Evolutionary conservation across 2,329 filamentous ascomycete genomes (phyloP).

Genomic region (Diplocarpon mali): DNA sequence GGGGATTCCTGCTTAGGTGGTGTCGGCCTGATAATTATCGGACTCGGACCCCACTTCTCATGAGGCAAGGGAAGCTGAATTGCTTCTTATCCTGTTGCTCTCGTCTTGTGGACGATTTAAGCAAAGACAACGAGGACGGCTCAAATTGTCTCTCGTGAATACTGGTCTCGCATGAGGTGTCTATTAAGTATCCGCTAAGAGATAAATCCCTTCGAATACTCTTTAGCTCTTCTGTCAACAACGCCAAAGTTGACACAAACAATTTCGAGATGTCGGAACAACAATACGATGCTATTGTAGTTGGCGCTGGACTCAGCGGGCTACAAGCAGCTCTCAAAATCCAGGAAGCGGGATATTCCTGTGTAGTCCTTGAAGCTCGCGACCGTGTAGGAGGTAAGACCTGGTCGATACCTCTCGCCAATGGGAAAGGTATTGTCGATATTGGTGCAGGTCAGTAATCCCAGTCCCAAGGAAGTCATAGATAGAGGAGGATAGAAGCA

Average conservation of each 20-base stretch:
- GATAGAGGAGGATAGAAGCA: no score
- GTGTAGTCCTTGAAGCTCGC: conserved; percentile 31
- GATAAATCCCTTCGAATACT: neutral
- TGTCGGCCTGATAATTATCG: no score
- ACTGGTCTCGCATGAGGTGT: neutral
- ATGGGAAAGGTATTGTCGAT: conserved; percentile 33
- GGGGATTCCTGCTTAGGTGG: neutral
- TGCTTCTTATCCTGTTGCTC: conserved; percentile 5
- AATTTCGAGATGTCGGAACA: neutral
- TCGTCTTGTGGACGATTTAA: neutral
- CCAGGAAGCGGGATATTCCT: conserved; percentile 13
- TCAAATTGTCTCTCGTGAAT: neutral
- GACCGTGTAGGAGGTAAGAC: conserved; percentile 34
- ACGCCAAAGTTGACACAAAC: neutral
- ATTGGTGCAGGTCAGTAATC: conserved; percentile 33
- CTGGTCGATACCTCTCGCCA: conserved; percentile 13
- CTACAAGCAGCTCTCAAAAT: conserved; percentile 14
- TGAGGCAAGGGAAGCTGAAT: conserved; percentile 8
- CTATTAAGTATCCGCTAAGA: neutral
- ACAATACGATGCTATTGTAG: conserved; percentile 7
- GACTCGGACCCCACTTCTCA: neutral
- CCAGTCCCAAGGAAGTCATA: no score
- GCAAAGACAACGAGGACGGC: no score
- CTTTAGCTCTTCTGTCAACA: neutral
- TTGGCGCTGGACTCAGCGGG: conserved; percentile 12